phyloP scores from a whole-genome alignment of 441 rosid species.

The Mallotus japonicus region DNA sequence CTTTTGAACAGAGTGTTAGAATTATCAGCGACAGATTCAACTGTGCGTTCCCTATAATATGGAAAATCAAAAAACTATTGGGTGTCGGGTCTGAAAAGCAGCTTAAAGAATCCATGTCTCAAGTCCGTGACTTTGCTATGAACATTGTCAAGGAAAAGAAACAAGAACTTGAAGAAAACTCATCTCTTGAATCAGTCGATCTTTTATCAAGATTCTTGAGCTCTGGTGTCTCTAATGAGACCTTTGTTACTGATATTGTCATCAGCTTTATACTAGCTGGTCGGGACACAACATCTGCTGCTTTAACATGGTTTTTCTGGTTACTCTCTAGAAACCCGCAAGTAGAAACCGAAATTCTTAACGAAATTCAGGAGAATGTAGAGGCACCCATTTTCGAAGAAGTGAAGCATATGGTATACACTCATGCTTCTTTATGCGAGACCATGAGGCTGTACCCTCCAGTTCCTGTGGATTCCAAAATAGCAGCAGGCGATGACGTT shows the following conservation, averaged over 20 bases:
- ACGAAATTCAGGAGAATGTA: conserved; percentile 44
- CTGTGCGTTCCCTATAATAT: conserved; percentile 21
- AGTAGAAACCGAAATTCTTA: conserved; percentile 38
- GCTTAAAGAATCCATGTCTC: conserved; percentile 33
- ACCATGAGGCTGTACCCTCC: conserved; percentile 58
- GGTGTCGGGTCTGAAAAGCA: conserved; percentile 49
- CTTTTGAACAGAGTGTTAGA: conserved; percentile 51
- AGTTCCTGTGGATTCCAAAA: conserved; percentile 40
- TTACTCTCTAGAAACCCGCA: conserved; percentile 41
- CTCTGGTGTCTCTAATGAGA: conserved; percentile 49
- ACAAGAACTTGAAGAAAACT: conserved; percentile 29
- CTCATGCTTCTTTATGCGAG: conserved; percentile 50
- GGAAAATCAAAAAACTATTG: conserved; percentile 50
- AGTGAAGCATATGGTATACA: conserved; percentile 50
- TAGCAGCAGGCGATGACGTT: conserved; percentile 38
- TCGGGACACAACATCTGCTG: conserved; percentile 76
- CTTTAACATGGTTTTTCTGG: conserved; percentile 80
- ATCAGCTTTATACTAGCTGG: conserved; percentile 70
- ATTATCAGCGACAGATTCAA: conserved; percentile 38
- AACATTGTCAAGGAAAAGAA: conserved; percentile 51
- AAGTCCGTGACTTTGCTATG: conserved; percentile 50
- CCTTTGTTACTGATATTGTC: conserved; percentile 51
- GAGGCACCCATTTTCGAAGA: conserved; percentile 34
- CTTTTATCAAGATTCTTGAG: conserved; percentile 56
- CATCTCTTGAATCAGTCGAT: conserved; percentile 40